These are phyloP conservation scores for Fusarium torreyae DNA, from an alignment of 2,329 filamentous ascomycete species.

Conservation along the genomic window DNA sequence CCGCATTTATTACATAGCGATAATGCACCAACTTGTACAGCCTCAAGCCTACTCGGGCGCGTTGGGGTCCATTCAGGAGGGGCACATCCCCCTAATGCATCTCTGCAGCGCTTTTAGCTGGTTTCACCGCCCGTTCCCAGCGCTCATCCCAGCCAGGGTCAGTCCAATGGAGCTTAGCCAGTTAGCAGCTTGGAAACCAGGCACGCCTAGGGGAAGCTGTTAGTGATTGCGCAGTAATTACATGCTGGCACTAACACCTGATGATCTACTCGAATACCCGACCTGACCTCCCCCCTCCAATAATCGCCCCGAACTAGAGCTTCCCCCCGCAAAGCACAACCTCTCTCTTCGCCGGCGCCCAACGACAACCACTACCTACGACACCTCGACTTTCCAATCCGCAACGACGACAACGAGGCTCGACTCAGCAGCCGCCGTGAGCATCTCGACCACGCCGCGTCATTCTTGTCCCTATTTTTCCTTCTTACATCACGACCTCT, in stretches of 20 bases:
- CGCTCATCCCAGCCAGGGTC: conserved; percentile 29
- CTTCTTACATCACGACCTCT: conserved; percentile 21
- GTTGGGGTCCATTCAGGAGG: conserved; percentile 35
- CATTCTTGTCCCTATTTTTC: conserved; percentile 30
- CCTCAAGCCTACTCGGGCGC: conserved; percentile 2
- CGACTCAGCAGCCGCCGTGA: conserved; percentile 45
- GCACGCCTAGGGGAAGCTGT: conserved; percentile 14
- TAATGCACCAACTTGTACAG: conserved; percentile 8
- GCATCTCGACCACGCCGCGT: conserved; percentile 43
- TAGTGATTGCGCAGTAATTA: conserved; percentile 16
- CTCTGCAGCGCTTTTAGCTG: conserved; percentile 30
- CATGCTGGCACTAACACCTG: conserved; percentile 31
- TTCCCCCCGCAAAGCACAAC: conserved; percentile 51
- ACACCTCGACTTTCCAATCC: conserved; percentile 39
- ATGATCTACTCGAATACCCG: conserved; percentile 10
- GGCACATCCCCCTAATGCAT: conserved; percentile 39
- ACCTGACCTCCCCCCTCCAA: conserved; percentile 43
- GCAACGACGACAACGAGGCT: conserved; percentile 47
- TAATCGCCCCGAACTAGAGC: conserved; percentile 46
- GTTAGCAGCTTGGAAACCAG: conserved; percentile 18
- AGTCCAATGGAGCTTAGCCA: conserved; percentile 26
- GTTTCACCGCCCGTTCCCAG: conserved; percentile 43
- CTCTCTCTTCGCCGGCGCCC: conserved; percentile 45
- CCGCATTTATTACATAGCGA: conserved; percentile 22
- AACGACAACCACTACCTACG: conserved; percentile 43